Percentiles rank a stretch among this genome's conserved stretches.
Conservation (phyloP, 2,329 filamentous ascomycete genomes). For the Daldinia sp. region DNA sequence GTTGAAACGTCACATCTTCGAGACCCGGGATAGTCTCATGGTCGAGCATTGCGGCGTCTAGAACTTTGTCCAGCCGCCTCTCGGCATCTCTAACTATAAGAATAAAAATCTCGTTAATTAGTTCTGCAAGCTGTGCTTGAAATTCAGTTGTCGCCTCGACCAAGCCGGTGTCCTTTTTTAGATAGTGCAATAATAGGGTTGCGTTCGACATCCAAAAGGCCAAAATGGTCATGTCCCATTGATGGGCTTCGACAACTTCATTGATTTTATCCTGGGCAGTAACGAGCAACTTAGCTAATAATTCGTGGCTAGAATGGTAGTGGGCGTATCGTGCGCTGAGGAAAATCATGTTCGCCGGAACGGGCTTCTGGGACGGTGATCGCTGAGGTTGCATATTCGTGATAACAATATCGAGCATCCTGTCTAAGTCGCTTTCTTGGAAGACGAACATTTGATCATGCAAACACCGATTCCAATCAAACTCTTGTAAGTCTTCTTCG, state of each 20-base stretch:
- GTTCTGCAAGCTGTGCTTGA: slow-evolving; percentile 90
- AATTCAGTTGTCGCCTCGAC: slow-evolving; percentile 86
- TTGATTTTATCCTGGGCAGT: slow-evolving; percentile 97
- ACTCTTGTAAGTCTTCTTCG: slow-evolving; percentile 91
- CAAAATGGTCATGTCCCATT: slow-evolving; percentile 99
- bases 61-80: slow-evolving; percentile 92
- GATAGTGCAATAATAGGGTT: slow-evolving; percentile 92
- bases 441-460: slow-evolving; percentile 99
- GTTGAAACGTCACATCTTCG: slow-evolving; percentile 95
- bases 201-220: slow-evolving; percentile 99
- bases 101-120: slow-evolving; percentile 98
- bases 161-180: slow-evolving; percentile 91
- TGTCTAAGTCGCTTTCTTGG: slow-evolving; percentile 90
- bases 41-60: slow-evolving; percentile 94
- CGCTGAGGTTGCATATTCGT: slow-evolving; percentile 98
- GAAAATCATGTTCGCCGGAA: slow-evolving; percentile 97
- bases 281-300: slow-evolving; percentile 83
- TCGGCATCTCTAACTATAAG: slow-evolving; percentile 97
- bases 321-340: slow-evolving; percentile 95
- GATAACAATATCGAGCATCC: slow-evolving; percentile 94
- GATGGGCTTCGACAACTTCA: slow-evolving; percentile 91
- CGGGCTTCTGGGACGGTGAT: slow-evolving; percentile 96
- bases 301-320: slow-evolving; percentile 89
- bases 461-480: slow-evolving; percentile 93
- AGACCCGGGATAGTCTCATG: slow-evolving; percentile 98